Evolutionary conservation across 2,329 filamentous ascomycete species (phyloP).

Genomic region (Apiospora marii): DNA sequence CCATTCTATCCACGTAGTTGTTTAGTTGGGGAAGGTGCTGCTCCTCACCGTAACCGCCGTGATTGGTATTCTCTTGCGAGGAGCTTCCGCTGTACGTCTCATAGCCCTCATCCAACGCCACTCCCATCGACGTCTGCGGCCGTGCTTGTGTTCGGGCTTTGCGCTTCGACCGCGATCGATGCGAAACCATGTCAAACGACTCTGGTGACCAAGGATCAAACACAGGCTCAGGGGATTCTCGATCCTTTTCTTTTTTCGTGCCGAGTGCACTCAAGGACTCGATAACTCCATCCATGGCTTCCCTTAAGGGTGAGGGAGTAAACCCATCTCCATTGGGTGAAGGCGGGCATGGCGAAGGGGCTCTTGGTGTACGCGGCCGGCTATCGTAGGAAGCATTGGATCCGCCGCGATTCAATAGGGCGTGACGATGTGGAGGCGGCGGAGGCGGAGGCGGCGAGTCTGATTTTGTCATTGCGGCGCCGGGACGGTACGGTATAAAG

Average conservation of each 20-base stretch:
- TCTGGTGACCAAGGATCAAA: constrained; percentile 90
- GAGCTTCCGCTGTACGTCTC: constrained; percentile 65
- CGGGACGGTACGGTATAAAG: constrained; percentile 45
- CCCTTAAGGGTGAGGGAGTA: constrained; percentile 90
- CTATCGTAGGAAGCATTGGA: constrained; percentile 49
- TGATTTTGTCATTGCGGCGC: constrained; percentile 44
- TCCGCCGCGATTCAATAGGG: constrained; percentile 36
- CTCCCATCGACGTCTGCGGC: constrained; percentile 78
- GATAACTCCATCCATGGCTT: constrained; percentile 98
- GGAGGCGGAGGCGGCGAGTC: constrained; percentile 80
- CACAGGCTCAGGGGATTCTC: constrained; percentile 62
- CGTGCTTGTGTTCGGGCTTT: constrained; percentile 46
- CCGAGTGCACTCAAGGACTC: constrained; percentile 91
- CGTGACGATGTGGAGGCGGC: constrained; percentile 83
- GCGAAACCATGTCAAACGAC: constrained; percentile 71
- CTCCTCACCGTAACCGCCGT: constrained; percentile 53
- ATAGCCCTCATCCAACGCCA: constrained; percentile 69
- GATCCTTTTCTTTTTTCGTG: constrained; percentile 56
- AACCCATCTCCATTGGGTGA: constrained; percentile 72
- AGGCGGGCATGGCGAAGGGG: constrained; percentile 69
- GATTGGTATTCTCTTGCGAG: constrained; percentile 55
- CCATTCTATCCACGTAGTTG: constrained; percentile 93
- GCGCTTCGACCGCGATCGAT: constrained; percentile 42
- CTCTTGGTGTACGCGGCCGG: constrained; percentile 57
- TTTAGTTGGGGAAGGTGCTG: constrained; percentile 74